Evolutionary conservation across 2,329 filamentous ascomycete species (phyloP).

Genomic region (Hypoxylon sp.): DNA sequence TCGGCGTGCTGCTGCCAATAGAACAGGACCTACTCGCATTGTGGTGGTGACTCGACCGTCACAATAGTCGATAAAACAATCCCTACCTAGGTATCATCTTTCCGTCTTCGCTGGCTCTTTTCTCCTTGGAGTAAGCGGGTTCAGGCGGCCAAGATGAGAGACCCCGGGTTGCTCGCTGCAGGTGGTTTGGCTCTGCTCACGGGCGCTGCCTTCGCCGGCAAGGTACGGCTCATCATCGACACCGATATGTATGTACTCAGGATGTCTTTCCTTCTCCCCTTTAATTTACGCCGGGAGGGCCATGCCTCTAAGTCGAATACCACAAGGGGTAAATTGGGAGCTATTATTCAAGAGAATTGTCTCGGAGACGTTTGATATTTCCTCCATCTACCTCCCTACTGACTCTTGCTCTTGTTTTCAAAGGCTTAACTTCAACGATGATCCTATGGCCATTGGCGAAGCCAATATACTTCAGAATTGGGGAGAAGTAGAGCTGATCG

Average conservation of each 20-base stretch:
- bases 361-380: too few relatives aligned
- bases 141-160: slow-evolving; percentile 2
- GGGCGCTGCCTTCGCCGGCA: slow-evolving; percentile 4
- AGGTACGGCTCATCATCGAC: slow-evolving; percentile 28
- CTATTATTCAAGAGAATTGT: too few relatives aligned
- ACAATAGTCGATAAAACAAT: neutral
- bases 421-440: slow-evolving; percentile 25
- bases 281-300: neutral
- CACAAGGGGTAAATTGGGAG: neutral
- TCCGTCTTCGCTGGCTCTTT: neutral
- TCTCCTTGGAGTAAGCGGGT: neutral
- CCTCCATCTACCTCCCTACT: neutral
- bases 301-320: neutral
- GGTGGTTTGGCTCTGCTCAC: neutral
- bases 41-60: too few relatives aligned
- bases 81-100: neutral
- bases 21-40: too few relatives aligned
- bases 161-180: neutral
- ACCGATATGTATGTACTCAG: slow-evolving; percentile 15
- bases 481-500: slow-evolving; percentile 28
- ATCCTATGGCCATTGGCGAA: slow-evolving; percentile 24
- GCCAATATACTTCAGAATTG: slow-evolving; percentile 27
- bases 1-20: neutral
- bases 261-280: neutral
- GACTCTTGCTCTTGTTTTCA: neutral